Percentiles rank a stretch among this genome's conserved stretches.
These are phyloP conservation scores for Kurtzmaniella quercitrusa DNA, from an alignment of 1,139 yeast species.

Conservation along the genomic window DNA sequence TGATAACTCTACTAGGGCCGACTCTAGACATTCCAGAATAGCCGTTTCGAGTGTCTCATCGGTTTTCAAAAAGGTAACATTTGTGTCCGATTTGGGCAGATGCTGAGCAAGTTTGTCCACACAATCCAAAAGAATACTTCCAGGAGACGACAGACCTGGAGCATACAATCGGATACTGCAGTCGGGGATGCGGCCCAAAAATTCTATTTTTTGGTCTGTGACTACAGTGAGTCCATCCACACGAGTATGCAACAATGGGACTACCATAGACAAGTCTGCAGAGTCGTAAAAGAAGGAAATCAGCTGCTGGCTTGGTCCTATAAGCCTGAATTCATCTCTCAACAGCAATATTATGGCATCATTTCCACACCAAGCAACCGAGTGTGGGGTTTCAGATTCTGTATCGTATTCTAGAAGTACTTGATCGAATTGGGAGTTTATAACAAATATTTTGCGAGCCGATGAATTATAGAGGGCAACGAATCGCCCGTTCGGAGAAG, in stretches of 20 bases:
- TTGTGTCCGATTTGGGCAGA: slow-evolving; percentile 83
- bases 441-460: slow-evolving; percentile 47
- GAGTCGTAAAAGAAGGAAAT: slow-evolving; percentile 42
- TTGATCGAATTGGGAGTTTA: slow-evolving; percentile 47
- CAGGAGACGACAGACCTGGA: slow-evolving; percentile 80
- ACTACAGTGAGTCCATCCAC: slow-evolving; percentile 70
- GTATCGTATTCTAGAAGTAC: slow-evolving; percentile 51
- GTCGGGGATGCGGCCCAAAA: slow-evolving; percentile 61
- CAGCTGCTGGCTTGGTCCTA: slow-evolving; percentile 70
- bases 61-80: slow-evolving; percentile 53
- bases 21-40: slow-evolving; percentile 65
- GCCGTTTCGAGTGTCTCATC: slow-evolving; percentile 55
- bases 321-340: slow-evolving; percentile 61
- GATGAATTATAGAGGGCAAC: slow-evolving; percentile 51
- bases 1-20: slow-evolving; percentile 75
- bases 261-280: slow-evolving; percentile 10
- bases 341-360: slow-evolving; percentile 68
- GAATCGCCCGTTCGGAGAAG: slow-evolving; percentile 61
- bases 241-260: slow-evolving; percentile 47
- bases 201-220: slow-evolving; percentile 55
- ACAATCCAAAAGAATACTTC: slow-evolving; percentile 80
- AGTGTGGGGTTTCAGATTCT: slow-evolving; percentile 33
- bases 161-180: slow-evolving; percentile 61
- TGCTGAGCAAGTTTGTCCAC: slow-evolving; percentile 66
- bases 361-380: slow-evolving; percentile 79